Base-by-base conservation (phyloP, 495 filamentous ascomycete species). In the Penicillium odoratum region DNA sequence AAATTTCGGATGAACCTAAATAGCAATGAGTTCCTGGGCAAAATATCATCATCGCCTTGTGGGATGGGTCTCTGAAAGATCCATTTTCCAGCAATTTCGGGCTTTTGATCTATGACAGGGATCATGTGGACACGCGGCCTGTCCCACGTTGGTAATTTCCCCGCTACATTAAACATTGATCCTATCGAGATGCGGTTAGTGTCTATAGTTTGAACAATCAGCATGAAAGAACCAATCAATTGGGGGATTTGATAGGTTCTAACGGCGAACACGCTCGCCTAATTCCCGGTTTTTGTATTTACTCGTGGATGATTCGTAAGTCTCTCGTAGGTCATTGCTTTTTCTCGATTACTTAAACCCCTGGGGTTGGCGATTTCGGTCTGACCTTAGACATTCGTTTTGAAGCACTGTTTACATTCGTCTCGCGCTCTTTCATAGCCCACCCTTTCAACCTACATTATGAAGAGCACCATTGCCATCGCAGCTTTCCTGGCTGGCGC, bases 401-500 rank as follows among this genome's bases (percentile, higher is more conserved):
- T 48, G 46, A 29, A 48, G 28, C 46, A 40, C 15, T 31, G 28
- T 30, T 29, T n/a, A 48, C 46, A 48, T n/a, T 48, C 28, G 26
- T 15, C 31, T 48, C 11, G 15, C 15, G 28, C 13, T 48, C 21
- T 30, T 11, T 30, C 9, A 26, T 48, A 48, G 15, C 11, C 21
- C 13, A 28, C 9, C 10, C 48, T 5, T 44, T 51, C 16, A 38
- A 51, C 43, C 56, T 38, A 28, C 43, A 69, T 30, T 0, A 75
- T 77, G 73, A 75, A 66, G 63, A 68, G 60, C 54, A 61, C 71
- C 49, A 57, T 67, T 46, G 56, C 69, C 18, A 42, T 77, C 26
- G 73, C 73, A 18, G 70, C 66, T 30, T 70, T 78, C 40, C 66
- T 68, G 61, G 71, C 68, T n/a, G 68, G 72, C 28, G 58, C 70